These are phyloP conservation scores for Endoconidiophora laricicola DNA, from an alignment of 2,329 filamentous ascomycete genomes.

Conservation along the genomic window DNA sequence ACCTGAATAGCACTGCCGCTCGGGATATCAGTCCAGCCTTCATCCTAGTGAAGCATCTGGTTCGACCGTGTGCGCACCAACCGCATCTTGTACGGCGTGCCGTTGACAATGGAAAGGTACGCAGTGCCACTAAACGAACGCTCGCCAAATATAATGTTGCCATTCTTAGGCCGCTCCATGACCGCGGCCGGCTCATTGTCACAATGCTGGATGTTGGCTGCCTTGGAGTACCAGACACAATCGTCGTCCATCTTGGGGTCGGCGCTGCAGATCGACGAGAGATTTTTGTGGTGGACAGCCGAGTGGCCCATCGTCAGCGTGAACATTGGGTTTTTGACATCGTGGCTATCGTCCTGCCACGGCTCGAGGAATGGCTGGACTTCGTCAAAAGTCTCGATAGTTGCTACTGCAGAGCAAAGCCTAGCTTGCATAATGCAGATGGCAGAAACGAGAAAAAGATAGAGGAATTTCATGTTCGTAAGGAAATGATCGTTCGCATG, in stretches of 20 bases:
- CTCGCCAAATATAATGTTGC: conserved; percentile 5
- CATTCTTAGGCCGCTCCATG: neutral
- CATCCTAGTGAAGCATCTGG: conserved; percentile 9
- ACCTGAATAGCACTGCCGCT: conserved; percentile 7
- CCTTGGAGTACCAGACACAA: conserved; percentile 8
- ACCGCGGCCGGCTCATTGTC: neutral
- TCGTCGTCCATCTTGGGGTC: conserved; percentile 1
- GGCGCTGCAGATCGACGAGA: neutral
- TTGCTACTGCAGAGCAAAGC: no score
- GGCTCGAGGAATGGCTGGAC: conserved; percentile 5
- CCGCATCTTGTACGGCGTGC: conserved; percentile 8
- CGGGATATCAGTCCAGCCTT: conserved; percentile 7
- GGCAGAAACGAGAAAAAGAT: no score
- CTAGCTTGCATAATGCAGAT: no score
- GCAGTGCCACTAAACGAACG: conserved; percentile 5
- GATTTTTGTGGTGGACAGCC: neutral
- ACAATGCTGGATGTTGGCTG: conserved; percentile 2
- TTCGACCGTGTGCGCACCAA: conserved; percentile 1
- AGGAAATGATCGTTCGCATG: no score
- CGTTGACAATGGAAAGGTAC: conserved; percentile 7
- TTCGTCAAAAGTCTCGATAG: conserved; percentile 1
- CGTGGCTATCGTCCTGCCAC: neutral
- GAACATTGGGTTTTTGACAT: conserved; percentile 3
- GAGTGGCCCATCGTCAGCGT: conserved; percentile 3
- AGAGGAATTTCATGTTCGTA: no score